Percentiles rank a stretch among this genome's conserved stretches.
Conservation (phyloP, 2,329 filamentous ascomycete genomes). For the Trichoderma arundinaceum region DNA sequence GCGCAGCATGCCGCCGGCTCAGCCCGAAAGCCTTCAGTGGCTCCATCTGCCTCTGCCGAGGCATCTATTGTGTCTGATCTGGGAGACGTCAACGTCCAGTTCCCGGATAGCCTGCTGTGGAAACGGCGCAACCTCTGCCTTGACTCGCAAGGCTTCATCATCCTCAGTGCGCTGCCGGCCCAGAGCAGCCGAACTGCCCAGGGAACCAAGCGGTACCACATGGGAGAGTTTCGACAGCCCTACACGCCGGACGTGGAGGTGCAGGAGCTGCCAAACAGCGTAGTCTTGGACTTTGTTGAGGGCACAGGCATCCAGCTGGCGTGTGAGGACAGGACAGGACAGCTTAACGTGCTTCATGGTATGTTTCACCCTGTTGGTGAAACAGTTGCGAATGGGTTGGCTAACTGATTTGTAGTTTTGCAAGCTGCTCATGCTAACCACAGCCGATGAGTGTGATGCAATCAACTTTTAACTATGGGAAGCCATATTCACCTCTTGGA, state of each 20-base stretch:
- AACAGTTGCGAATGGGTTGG: slow-evolving; percentile 30
- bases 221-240: slow-evolving; percentile 81
- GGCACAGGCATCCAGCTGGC: slow-evolving; percentile 68
- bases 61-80: slow-evolving; percentile 67
- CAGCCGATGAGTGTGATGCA: slow-evolving; percentile 38
- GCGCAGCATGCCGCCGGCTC: slow-evolving; percentile 34
- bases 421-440: slow-evolving; percentile 47
- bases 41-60: slow-evolving; percentile 37
- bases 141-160: slow-evolving; percentile 81
- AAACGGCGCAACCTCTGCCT: slow-evolving; percentile 89
- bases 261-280: slow-evolving; percentile 90
- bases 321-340: slow-evolving; percentile 65
- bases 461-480: slow-evolving; percentile 1
- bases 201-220: slow-evolving; percentile 76
- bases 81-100: slow-evolving; percentile 95
- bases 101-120: slow-evolving; percentile 95
- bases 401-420: slow-evolving; percentile 39
- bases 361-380: slow-evolving; percentile 34
- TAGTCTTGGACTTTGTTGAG: slow-evolving; percentile 65
- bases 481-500: not conserved
- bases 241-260: slow-evolving; percentile 87
- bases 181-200: slow-evolving; percentile 55
- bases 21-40: slow-evolving; percentile 37
- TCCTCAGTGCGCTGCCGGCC: slow-evolving; percentile 69
- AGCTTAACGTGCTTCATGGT: slow-evolving; percentile 61